A percentile compares a stretch with the other conserved stretches of the same genome.
Evolutionary conservation across 2,329 filamentous ascomycete species (phyloP).

Genomic region (Diplocarpon rosae): DNA sequence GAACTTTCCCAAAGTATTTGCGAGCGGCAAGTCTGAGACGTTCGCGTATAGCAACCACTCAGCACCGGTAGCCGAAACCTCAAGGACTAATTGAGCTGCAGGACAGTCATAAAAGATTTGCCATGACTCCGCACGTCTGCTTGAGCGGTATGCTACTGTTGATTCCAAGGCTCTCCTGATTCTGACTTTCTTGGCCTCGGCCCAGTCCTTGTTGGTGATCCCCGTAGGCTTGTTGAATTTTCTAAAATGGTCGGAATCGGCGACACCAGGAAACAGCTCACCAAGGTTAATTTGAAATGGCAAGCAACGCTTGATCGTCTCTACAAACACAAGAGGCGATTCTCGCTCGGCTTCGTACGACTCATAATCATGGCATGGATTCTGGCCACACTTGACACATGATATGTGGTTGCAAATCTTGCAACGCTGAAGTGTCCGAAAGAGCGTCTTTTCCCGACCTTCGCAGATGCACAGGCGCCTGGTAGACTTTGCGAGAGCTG

Average conservation of each 20-base stretch:
- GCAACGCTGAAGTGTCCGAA: slow-evolving; percentile 37
- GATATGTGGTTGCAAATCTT: slow-evolving; percentile 41
- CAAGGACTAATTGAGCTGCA: slow-evolving; percentile 31
- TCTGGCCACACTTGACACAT: slow-evolving; percentile 42
- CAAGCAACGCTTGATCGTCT: slow-evolving; percentile 31
- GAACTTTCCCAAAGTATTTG: slow-evolving; percentile 30
- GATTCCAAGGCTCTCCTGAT: slow-evolving; percentile 27
- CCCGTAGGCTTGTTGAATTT: neutral
- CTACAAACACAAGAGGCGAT: slow-evolving; percentile 34
- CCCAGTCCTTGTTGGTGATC: slow-evolving; percentile 9
- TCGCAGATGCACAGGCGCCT: slow-evolving; percentile 47
- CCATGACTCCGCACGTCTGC: slow-evolving; percentile 31
- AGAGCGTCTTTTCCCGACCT: slow-evolving; percentile 27
- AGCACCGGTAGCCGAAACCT: slow-evolving; percentile 24
- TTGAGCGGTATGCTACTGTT: slow-evolving; percentile 26
- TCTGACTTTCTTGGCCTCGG: slow-evolving; percentile 18
- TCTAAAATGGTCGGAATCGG: neutral
- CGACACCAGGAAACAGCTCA: neutral
- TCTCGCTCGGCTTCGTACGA: slow-evolving; percentile 22
- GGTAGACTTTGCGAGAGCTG: slow-evolving; percentile 24
- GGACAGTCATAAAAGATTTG: slow-evolving; percentile 32
- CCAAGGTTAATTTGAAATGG: slow-evolving; percentile 31
- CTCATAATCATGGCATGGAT: slow-evolving; percentile 33
- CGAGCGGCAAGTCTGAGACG: slow-evolving; percentile 25
- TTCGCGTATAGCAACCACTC: slow-evolving; percentile 38